phyloP scores from a whole-genome alignment of 2,329 filamentous ascomycete species.

The Pestalotiopsis sp. region DNA sequence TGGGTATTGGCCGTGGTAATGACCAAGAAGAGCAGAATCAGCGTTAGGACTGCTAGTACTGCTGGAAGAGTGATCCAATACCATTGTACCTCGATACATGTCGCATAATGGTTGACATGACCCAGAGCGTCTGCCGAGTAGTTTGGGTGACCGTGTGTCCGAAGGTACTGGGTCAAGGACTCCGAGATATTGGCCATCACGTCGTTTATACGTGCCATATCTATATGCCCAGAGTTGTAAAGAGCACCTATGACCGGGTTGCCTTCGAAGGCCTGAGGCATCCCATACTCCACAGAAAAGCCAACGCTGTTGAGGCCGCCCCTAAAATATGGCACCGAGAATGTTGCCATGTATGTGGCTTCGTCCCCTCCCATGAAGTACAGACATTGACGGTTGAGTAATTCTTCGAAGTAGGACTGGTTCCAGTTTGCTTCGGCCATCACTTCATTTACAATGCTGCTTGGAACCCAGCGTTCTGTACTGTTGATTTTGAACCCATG shows the following conservation, averaged over 20 bases:
- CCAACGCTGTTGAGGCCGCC: no score
- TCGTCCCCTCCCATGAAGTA: background rate
- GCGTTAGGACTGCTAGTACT: background rate
- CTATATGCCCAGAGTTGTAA: conserved; percentile 1
- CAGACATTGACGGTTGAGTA: background rate
- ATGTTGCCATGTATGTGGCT: no score
- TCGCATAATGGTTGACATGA: background rate
- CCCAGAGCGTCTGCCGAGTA: conserved; percentile 1
- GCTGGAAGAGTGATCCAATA: conserved; percentile 9
- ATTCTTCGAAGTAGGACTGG: no score
- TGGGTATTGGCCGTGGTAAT: background rate
- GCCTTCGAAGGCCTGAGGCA: no score
- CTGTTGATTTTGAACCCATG: background rate
- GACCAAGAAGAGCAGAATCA: background rate
- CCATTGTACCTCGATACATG: conserved; percentile 12
- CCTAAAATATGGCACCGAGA: no score
- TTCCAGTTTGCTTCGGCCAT: no score
- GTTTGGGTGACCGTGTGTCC: background rate
- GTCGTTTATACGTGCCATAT: background rate
- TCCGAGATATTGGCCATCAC: background rate
- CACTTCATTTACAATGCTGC: background rate
- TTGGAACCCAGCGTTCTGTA: background rate
- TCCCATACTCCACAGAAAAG: no score
- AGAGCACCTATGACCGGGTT: background rate
- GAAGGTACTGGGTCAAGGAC: conserved; percentile 1